phyloP scores from a whole-genome alignment of 148 eudicot species.

The Spergularia marina region DNA sequence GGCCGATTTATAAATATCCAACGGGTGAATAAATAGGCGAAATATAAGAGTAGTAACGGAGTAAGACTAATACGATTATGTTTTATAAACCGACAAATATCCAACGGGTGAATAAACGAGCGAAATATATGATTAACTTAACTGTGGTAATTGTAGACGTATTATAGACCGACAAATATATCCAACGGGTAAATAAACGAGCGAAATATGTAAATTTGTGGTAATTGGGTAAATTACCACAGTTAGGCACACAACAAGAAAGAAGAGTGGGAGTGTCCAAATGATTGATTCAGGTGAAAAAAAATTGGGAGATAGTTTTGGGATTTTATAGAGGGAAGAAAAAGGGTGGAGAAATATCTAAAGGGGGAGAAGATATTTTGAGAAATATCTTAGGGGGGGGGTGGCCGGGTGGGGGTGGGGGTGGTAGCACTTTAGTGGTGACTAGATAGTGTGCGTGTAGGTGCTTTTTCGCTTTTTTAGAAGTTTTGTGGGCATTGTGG shows the following conservation, averaged over 20 bases:
- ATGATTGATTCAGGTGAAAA: no score
- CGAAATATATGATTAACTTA: no score
- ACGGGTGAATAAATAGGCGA: not conserved
- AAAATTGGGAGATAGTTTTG: no score
- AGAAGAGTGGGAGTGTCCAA: no score
- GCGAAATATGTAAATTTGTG: no score
- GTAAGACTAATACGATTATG: no score
- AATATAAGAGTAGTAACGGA: not conserved
- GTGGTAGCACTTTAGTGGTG: conserved; percentile 20
- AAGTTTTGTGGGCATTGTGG: not conserved
- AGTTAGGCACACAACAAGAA: no score
- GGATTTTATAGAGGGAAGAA: not conserved
- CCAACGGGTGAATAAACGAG: not conserved
- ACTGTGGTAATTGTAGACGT: no score
- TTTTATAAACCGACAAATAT: not conserved
- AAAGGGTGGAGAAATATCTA: conserved; percentile 22
- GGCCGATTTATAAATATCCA: not conserved
- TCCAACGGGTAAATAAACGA: not conserved
- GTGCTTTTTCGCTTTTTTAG: conserved; percentile 15
- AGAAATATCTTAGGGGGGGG: conserved; percentile 11
- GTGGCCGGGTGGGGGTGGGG: no score
- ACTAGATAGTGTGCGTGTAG: conserved; percentile 12
- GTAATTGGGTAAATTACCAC: no score
- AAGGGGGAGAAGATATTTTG: conserved; percentile 20
- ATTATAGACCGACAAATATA: not conserved